These are phyloP conservation scores for Cymbopogon flexuosus DNA, from an alignment of 202 grass and related monocot species.

Conservation along the genomic window DNA sequence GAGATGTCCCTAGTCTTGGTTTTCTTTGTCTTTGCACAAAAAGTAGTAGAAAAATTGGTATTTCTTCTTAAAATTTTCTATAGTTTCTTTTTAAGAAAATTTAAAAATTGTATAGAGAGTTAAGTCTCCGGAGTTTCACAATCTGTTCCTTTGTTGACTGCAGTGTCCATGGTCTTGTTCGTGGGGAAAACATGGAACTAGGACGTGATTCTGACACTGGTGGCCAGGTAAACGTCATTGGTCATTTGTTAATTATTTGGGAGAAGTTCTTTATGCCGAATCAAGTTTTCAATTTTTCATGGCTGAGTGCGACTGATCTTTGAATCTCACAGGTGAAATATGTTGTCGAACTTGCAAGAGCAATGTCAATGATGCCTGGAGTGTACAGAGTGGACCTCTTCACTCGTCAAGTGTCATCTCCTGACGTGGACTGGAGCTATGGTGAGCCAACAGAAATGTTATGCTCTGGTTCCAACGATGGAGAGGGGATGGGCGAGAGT, in stretches of 20 bases:
- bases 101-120: background rate
- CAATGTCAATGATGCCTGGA: conserved; percentile 89
- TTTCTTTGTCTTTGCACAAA: background rate
- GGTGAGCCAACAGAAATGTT: conserved; percentile 94
- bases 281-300: background rate
- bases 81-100: background rate
- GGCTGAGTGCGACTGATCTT: background rate
- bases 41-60: background rate
- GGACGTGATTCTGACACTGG: conserved; percentile 97
- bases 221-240: conserved; percentile 60
- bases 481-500: conserved; percentile 66
- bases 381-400: conserved; percentile 90
- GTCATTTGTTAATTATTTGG: background rate
- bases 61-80: background rate
- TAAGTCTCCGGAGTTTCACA: background rate
- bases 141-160: conserved; percentile 6
- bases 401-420: conserved; percentile 84
- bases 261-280: background rate
- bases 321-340: conserved; percentile 72
- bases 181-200: conserved; percentile 97
- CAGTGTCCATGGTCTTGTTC: conserved; percentile 86
- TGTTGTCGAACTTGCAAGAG: conserved; percentile 81
- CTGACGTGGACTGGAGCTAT: conserved; percentile 95
- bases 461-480: conserved; percentile 49
- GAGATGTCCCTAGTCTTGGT: background rate